Evolutionary conservation across 2,329 filamentous ascomycete species (phyloP), one percentile per base, ranked within the genome.

Genomic region (Colletotrichum liriopes): DNA sequence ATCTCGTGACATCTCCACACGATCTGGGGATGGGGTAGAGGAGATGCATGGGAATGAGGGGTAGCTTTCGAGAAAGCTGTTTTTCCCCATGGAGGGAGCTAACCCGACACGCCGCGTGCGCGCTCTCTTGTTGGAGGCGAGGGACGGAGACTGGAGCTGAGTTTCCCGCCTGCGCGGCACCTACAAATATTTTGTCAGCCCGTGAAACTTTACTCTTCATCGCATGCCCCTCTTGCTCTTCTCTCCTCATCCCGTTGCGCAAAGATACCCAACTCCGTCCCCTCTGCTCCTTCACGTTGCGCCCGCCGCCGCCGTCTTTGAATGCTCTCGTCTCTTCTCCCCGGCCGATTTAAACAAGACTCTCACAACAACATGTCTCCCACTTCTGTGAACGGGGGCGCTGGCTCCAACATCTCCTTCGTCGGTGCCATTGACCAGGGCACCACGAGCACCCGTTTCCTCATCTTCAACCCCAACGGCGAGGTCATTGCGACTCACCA

Each of bases 371-470:
- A 70, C 66, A 83, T 83, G 82, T 75, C 81, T 76, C 75, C 78
- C 63, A 73, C 79, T 49, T 62, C 63, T 35, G 69, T 35, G n/a
- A 71, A 63, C 43, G 55, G 80, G 86, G 74, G 59, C 32, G 14
- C 59, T 39, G 45, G 82, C 84, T 71, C 76, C 20, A 74, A 76
- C 52, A 74, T 74, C 65, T 73, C 78, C 74, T 94, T 93, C 77
- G 90, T 95, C 73, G 93, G 93, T 74, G 92, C 92, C 68, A 94
- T 95, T 79, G 93, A 95, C 79, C 93, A 94, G 80, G 93, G 93
- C 75, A 95, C 93, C 43, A 95, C 93, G 66, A 93, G 91, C 79
- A 92, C 93, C 32, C 88, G 93, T 16, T 95, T 95, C 79, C 87
- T 95, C 77, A 93, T 95, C 78, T 95, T 95, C 82, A 91, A 94